Evolutionary conservation across 139 green algal genomes (phyloP).

Genomic region (Chloropicon primus): DNA sequence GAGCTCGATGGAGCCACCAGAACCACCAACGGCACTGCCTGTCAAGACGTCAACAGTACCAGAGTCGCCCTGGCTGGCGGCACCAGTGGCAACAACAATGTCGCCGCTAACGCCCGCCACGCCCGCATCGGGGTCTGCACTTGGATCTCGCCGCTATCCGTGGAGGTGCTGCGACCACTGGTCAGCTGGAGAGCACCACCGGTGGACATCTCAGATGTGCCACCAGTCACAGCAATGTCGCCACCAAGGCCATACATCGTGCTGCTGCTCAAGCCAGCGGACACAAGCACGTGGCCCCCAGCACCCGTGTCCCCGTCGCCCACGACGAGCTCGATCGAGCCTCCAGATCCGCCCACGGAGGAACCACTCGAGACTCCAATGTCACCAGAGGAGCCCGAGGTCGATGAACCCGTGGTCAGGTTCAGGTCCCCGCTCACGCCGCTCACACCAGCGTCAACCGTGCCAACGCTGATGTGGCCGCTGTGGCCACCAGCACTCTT

Average conservation of each 20-base stretch:
- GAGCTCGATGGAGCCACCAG: not conserved
- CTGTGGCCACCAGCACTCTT: not conserved
- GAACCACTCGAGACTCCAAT: not conserved
- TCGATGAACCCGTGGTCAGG: not conserved
- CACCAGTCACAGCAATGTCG: not conserved
- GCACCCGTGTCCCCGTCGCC: not conserved
- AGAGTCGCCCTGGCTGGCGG: not conserved
- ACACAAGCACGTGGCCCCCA: not conserved
- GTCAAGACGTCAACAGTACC: not conserved
- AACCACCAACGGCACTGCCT: not conserved
- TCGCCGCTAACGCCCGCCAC: not conserved
- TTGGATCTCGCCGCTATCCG: not conserved
- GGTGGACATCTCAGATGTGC: not conserved
- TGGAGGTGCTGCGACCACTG: not conserved
- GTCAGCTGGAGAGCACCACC: not conserved
- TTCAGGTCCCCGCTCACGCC: not conserved
- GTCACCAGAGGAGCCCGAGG: not conserved
- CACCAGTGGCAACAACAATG: not conserved
- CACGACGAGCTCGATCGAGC: not conserved
- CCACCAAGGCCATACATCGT: not conserved
- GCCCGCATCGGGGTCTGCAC: not conserved
- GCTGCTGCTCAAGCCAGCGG: not conserved
- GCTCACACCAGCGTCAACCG: not conserved
- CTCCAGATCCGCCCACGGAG: not conserved
- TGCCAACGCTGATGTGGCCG: not conserved